Evolutionary conservation across 2,329 filamentous ascomycete genomes (phyloP), one percentile per base, ranked within the genome.

Genomic region (Leptographium galeiforme): DNA sequence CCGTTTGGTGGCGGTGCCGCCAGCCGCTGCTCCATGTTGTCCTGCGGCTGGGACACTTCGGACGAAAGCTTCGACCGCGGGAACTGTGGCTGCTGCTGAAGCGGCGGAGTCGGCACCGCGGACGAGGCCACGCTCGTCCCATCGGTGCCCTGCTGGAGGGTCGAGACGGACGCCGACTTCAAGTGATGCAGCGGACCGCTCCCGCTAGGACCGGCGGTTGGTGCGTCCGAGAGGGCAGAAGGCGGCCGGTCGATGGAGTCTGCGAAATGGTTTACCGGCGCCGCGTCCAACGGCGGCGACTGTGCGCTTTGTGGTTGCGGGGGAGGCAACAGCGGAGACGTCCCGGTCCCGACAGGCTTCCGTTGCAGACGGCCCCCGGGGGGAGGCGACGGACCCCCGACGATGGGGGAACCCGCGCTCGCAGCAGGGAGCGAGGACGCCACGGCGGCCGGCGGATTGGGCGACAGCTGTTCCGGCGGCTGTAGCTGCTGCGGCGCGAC

Each of bases 341-440:
- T 25, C 25, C 25, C 25, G 25, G 25, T 25, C 25, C 25, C 25
- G 25, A 25, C 25, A 25, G 25, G 25, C 25, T 25, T 25, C 25
- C 25, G 25, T 5, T 53, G 55, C n/a, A 55, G 47, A n/a, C 53
- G 57, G 52, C 53, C 52, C 16, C 52, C 53, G 30, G 8, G 11
- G 5, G 10, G 16, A 11, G 40, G n/a, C 11, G 18, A 11, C 40
- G n/a, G 16, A 19, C 18, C 5, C n/a, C 40, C 8, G 12, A 18
- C 7, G 16, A 5, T 2, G 25, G 25, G 25, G 25, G 25, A 25
- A 5, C 25, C 25, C 5, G 4, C 16, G 18, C 40, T 18, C 8
- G 40, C 40, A 18, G 16, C n/a, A 8, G 13, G 40, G 7, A 6
- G 6, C 34, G 4, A 2, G 12, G 34, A 13, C 34, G 34, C 6